Percentiles rank a stretch among this genome's conserved stretches.
Evolutionary conservation across 2,329 filamentous ascomycete species (phyloP).

Genomic region (Venturia oleaginea): DNA sequence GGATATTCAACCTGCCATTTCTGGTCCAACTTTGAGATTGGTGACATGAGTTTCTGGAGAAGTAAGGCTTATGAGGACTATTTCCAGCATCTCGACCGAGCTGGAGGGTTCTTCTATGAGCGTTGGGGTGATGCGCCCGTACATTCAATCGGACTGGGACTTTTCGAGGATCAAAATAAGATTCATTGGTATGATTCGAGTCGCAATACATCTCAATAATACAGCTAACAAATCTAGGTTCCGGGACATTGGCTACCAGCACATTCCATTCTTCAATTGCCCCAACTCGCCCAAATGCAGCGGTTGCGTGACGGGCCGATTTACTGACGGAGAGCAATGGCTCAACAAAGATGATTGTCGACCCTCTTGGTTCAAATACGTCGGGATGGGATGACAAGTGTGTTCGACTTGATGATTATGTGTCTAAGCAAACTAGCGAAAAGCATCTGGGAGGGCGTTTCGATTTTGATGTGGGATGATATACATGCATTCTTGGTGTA

Average conservation of each 20-base stretch:
- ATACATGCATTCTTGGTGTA: not conserved
- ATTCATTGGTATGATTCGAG: conserved; percentile 70
- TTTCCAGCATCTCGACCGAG: conserved; percentile 87
- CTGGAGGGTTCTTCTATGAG: conserved; percentile 97
- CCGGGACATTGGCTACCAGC: conserved; percentile 97
- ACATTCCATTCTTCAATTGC: conserved; percentile 98
- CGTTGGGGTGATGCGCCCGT: conserved; percentile 97
- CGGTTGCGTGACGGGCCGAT: conserved; percentile 74
- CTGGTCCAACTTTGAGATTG: conserved; percentile 98
- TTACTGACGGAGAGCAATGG: conserved; percentile 82
- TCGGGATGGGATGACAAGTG: conserved; percentile 56
- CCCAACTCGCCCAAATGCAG: conserved; percentile 92
- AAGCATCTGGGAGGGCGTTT: not conserved
- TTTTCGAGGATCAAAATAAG: conserved; percentile 84
- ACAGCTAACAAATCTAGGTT: conserved; percentile 56
- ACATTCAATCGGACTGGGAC: conserved; percentile 81
- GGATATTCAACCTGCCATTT: conserved; percentile 98
- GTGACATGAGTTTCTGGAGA: conserved; percentile 85
- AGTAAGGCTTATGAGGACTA: conserved; percentile 88
- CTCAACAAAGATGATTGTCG: conserved; percentile 87
- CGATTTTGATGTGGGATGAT: conserved; percentile 1
- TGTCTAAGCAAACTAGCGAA: not conserved
- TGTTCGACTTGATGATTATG: not conserved
- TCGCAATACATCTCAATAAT: not conserved
- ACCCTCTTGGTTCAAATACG: conserved; percentile 95